Base-by-base conservation (phyloP, 148 eudicot genomes). In the Linanthus parryae region DNA sequence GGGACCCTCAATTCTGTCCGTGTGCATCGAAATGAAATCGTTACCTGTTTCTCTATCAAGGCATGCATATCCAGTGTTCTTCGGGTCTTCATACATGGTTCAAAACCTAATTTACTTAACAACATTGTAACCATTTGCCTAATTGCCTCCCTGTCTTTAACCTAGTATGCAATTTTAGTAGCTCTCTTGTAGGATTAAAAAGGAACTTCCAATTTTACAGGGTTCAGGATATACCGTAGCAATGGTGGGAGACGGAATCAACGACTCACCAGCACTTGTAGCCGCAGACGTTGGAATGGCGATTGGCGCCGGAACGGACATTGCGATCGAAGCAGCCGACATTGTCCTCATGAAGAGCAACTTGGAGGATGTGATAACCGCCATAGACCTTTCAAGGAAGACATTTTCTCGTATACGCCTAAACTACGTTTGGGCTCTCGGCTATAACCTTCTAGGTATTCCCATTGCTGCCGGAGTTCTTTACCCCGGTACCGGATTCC, bases 271-370 rank as follows among this genome's bases (percentile, higher is more conserved):
- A 0, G 96, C 99, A 9, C 81, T 94, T 0, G 96, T 82, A 22
- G 96, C 96, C 8, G 99, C 99, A 8, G 91, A 94, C 59, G 95
- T 88, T 14, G 99, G 99, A 30, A 82, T 94, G 85, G 99, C 99
- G 15, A 88, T 94, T 0, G 99, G 99, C 7, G 99, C 96, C 0
- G 99, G 99, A 15, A 88, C 96, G 31, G 99, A 94, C 70, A 88
- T 94, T 19, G 99, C 99, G 8, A 94, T 94, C 2, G 99, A 94
- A 58, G 99, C 99, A 51, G 99, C 99, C 8, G 99, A 94, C 50
- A 80, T 94, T 3, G 95, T 94, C 18, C 80, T 94, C 1, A 84
- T 94, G 96, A 84, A 68, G 52, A 84, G 88, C 66, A 80, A 78
- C 65, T 67, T 94, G 52, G 96, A 88, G 52, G 99, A 94, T 24